Conservation (phyloP, 805 yeast genomes). For the Ogataea zsoltii region DNA sequence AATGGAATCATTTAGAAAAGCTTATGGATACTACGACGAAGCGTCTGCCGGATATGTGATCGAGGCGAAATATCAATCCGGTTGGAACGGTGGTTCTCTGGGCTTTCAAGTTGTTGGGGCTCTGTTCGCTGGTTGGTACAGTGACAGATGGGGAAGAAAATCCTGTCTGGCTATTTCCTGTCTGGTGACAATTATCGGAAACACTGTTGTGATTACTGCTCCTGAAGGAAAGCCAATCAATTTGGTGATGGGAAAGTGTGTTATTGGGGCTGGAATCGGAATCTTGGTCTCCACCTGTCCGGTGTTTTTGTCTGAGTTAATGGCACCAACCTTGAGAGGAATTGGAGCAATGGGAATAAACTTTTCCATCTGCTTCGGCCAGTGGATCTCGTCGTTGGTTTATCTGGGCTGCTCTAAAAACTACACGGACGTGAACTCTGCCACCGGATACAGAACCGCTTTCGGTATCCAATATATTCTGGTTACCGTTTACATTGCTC, state of each 20-base stretch:
- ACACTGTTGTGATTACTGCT: slow-evolving; percentile 5
- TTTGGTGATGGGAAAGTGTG: slow-evolving; percentile 6
- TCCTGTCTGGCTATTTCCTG: slow-evolving; percentile 34
- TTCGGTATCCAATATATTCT: slow-evolving; percentile 4
- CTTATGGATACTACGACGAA: slow-evolving; percentile 25
- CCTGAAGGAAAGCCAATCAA: neutral
- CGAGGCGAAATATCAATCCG: slow-evolving; percentile 45
- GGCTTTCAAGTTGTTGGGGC: slow-evolving; percentile 38
- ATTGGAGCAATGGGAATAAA: slow-evolving; percentile 6
- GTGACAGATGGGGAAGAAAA: slow-evolving; percentile 41
- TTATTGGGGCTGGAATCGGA: slow-evolving; percentile 4
- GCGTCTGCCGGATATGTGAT: slow-evolving; percentile 34
- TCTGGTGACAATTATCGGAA: slow-evolving; percentile 21
- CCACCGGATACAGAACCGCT: neutral
- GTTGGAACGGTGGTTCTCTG: slow-evolving; percentile 32
- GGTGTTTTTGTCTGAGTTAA: slow-evolving; percentile 3
- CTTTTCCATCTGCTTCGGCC: slow-evolving; percentile 6
- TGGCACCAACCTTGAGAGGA: slow-evolving; percentile 6
- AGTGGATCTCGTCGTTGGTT: slow-evolving; percentile 2
- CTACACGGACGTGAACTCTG: slow-evolving; percentile 1
- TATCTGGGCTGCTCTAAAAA: slow-evolving; percentile 4
- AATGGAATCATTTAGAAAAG: slow-evolving; percentile 35
- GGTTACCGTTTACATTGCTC: slow-evolving; percentile 1
- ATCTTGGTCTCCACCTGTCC: slow-evolving; percentile 4
- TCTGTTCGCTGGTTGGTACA: slow-evolving; percentile 34